A percentile compares a stretch with the other conserved stretches of the same genome.
phyloP scores from a whole-genome alignment of 768 basidiomycete species.

The Boletus insuetus region DNA sequence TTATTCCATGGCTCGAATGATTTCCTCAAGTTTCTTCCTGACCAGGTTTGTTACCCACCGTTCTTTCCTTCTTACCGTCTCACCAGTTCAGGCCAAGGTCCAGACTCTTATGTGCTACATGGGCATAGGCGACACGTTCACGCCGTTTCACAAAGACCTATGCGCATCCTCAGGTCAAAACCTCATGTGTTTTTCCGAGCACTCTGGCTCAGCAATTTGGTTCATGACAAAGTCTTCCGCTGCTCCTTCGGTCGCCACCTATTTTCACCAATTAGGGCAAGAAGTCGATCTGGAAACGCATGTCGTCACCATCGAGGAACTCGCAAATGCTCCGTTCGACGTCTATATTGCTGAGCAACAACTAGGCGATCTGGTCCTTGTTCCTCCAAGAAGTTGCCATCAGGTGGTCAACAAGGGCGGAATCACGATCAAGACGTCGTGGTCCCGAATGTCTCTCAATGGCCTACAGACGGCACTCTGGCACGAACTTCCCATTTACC shows the following conservation, averaged over 20 bases:
- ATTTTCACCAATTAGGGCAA: constrained; percentile 48
- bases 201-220: constrained; percentile 75
- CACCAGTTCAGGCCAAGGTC: constrained; percentile 47
- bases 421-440: constrained; percentile 78
- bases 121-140: constrained; percentile 79
- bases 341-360: constrained; percentile 73
- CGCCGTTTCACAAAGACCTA: constrained; percentile 81
- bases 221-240: constrained; percentile 74
- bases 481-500: constrained; percentile 77
- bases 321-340: constrained; percentile 62
- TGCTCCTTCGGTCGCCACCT: constrained; percentile 51
- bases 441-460: constrained; percentile 78
- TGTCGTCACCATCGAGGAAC: constrained; percentile 58
- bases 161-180: constrained; percentile 86
- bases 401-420: constrained; percentile 83
- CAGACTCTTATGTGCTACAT: constrained; percentile 87
- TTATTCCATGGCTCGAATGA: constrained; percentile 56
- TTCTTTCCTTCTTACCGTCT: neutral
- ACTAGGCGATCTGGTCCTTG: constrained; percentile 74
- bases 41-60: constrained; percentile 39
- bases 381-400: constrained; percentile 79
- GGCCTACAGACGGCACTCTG: constrained; percentile 60
- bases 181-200: constrained; percentile 79
- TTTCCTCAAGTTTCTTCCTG: constrained; percentile 53
- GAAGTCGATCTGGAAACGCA: constrained; percentile 72